These are phyloP conservation scores for Leishmania gerbilli DNA, from an alignment of 208 protist genomes.

Conservation along the genomic window DNA sequence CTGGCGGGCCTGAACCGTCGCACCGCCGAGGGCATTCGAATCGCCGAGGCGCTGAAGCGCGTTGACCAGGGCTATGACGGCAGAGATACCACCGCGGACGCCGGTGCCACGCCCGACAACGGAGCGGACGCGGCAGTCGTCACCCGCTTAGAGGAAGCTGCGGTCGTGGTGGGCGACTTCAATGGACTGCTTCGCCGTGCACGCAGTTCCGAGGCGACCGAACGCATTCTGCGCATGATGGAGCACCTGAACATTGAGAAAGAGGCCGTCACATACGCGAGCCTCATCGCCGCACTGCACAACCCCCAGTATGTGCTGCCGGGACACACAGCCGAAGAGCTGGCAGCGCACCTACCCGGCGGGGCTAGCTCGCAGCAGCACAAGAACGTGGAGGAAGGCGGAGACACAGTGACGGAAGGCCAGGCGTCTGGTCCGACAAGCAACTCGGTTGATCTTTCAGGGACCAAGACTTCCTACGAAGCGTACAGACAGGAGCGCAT, in stretches of 20 bases:
- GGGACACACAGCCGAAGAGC: conserved; percentile 30
- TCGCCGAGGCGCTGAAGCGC: conserved; percentile 41
- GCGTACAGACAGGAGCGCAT: conserved; percentile 60
- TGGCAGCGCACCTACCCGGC: conserved; percentile 11
- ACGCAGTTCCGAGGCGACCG: conserved; percentile 36
- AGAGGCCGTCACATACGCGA: conserved; percentile 52
- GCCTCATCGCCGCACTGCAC: conserved; percentile 68
- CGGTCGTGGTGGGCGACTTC: conserved; percentile 79
- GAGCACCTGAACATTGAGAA: conserved; percentile 45
- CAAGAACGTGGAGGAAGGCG: neutral
- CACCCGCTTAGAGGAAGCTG: neutral
- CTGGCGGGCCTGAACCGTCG: conserved; percentile 40
- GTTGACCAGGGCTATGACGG: neutral
- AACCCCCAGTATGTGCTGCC: conserved; percentile 64
- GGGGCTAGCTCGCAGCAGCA: neutral
- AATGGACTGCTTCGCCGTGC: conserved; percentile 62
- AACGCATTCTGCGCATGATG: conserved; percentile 69
- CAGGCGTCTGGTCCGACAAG: neutral
- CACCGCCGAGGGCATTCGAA: conserved; percentile 37
- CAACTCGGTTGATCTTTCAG: neutral
- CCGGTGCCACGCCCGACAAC: neutral
- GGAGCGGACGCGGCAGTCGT: neutral
- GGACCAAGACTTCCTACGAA: conserved; percentile 48
- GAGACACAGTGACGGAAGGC: neutral
- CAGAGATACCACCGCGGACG: neutral